Percentiles rank a stretch among this genome's conserved stretches.
Conservation (phyloP, 495 filamentous ascomycete species). For the Neurospora sp. region DNA sequence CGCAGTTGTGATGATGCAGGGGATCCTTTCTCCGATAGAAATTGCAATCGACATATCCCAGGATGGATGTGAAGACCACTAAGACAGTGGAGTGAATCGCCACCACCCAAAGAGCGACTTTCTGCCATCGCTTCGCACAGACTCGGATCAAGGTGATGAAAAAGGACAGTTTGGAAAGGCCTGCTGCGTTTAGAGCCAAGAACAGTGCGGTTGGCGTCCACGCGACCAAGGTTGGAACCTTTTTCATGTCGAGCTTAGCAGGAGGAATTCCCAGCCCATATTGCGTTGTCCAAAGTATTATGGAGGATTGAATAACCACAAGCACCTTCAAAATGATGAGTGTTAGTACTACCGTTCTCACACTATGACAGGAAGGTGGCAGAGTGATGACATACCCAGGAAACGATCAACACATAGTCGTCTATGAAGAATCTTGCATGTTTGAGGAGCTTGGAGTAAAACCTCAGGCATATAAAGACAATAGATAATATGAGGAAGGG, state of each 20-base stretch:
- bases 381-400: not conserved
- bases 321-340: not conserved
- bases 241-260: not conserved
- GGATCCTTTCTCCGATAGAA: not conserved
- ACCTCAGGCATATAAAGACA: not conserved
- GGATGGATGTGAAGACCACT: not conserved
- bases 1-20: not conserved
- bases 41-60: not conserved
- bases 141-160: not conserved
- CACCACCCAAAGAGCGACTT: not conserved
- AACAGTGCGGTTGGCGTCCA: not conserved
- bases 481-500: not conserved
- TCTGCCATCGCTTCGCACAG: not conserved
- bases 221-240: not conserved
- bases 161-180: not conserved
- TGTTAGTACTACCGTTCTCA: not conserved
- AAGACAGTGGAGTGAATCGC: not conserved
- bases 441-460: not conserved
- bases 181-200: not conserved
- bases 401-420: not conserved
- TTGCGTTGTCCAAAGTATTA: not conserved
- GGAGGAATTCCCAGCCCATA: not conserved
- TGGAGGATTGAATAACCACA: not conserved
- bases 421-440: not conserved
- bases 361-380: not conserved